Evolutionary conservation across 345 rosid species (phyloP), one percentile per base, ranked within the genome.

Genomic region (Eucalyptus camaldulensis): DNA sequence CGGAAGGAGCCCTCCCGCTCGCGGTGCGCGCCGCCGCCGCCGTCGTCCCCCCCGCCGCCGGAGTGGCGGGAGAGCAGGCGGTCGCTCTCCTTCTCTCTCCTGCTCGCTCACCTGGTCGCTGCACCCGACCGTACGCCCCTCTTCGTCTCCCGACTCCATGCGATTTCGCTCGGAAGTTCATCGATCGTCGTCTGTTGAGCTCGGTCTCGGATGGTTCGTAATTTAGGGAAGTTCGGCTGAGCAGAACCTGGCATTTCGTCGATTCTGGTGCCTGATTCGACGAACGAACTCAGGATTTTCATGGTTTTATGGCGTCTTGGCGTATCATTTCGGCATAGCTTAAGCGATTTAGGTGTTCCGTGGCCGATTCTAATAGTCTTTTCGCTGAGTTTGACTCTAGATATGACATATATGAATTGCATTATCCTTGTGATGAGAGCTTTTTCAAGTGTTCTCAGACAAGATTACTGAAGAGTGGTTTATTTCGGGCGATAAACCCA

Each of bases 51-150:
- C 24, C 22, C 83, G 47, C 47, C 81, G 8, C 47, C 47, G 33
- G 56, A 76, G 85, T 90, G 95, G 95, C 91, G 62, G 86, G 92
- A 89, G 58, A 94, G 92, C 94, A 92, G 96, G 88, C 95, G 97
- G 91, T 90, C 92, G 87, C 90, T 93, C 91, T 95, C 98, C 92
- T 24, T 94, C 91, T 94, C 97, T 88, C 92, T 96, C 89, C 72
- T 93, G 85, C 90, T 94, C 90, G 92, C 95, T 43, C 93, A 86
- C 86, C 86, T 92, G 86, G 88, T 95, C 87, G 80, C 92, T 80
- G 49, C 89, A 47, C 95, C 96, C 3, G 89, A 92, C 88, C 62
- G 98, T 96, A 94, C 27, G 47, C 47, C 47, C 15, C 83, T 76
- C 83, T 11, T 76, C 16, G 7, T 76, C 83, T 76, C 11, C 47